Evolutionary conservation across 495 filamentous ascomycete species (phyloP), one percentile per base, ranked within the genome.

Genomic region (Penicillium fimorum): DNA sequence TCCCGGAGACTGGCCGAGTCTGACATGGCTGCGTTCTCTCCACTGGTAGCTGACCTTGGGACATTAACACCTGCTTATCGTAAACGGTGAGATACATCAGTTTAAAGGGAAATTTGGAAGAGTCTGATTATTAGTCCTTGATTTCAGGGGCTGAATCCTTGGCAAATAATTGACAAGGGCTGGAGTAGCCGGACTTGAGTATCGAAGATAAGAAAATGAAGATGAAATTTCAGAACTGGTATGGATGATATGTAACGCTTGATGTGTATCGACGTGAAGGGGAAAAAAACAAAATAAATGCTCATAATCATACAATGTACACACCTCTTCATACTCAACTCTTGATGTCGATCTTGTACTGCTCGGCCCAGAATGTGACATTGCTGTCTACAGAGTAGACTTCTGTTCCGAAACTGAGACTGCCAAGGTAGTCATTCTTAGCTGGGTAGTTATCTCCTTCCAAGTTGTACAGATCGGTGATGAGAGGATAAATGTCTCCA

Each of bases 361-460:
- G 37, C 3, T 72, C 62, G 9, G 74, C 69, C 13, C 43, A 54
- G 50, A 77, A 73, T 11, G 74, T 77, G 44, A 75, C 69, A 33
- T 68, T 65, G 0, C 48, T 45, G 18, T 50, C 17, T 1, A 65
- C 40, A 4, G 47, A 68, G 58, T 61, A 75, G 5, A 68, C 63
- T 45, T 77, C 72, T 0, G 70, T 63, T n/a, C 74, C 74, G 37
- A 77, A 73, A 40, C 64, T 60, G 51, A 75, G 62, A 44, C 69
- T 58, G 15, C 74, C 74, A 47, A 77, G 55, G 53, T 68, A 74
- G 43, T 73, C 70, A 2, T 37, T 20, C 1, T 37, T 54, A 2
- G 55, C 40, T 5, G 73, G 73, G 40, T 69, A 66, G 5, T 50
- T 25, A 22, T 52, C 43, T 1, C 54, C 63, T 8, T 35, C 43